Base-by-base conservation (phyloP, 108 stramenopile genomes). In the Pseudonitzschia pungens region DNA sequence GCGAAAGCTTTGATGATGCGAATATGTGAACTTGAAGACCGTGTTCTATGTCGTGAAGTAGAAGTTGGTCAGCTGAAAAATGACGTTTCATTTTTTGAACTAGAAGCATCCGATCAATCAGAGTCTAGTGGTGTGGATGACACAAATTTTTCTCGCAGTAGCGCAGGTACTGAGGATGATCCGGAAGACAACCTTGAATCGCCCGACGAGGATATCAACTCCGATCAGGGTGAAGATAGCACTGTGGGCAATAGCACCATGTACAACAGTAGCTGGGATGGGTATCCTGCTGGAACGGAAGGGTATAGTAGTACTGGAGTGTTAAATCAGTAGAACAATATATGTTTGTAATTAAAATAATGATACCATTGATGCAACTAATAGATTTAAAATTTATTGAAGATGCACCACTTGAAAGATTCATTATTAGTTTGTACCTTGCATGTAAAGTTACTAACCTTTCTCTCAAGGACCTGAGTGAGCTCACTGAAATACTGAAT, bases 11-110 rank as follows among this genome's bases (percentile, higher is more conserved):
- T 86, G 33, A 65, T 83, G 64, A 44, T 74, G 24, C 68, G 86
- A 26, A 42, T 87, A 16, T 78, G 80, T 75, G 70, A 78, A 48
- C 68, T 87, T 58, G 86, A 87, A 56, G 82, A 83, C 28, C 86
- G 83, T 18, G 52, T 86, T 24, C 59, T 78, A 0, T 69, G 73
- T 36, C 43, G 72, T 18, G 86, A 84, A 48, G 81, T 87, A 41
- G 86, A 84, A 64, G 32, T 82, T 4, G 78, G 84, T 27, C 78
- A 87, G 58, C 26, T 83, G 55, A 83, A 77, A 55, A 70, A 79
- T 32, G 83, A 64, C n/a, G 57, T 80, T 3, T 42, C 72, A 11
- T 48, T 32, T 28, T 77, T 79, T 28, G 68, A 80, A 60, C 27
- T 77, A 11, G 69, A 80, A 50, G 71, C 72, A 21, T 42, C 68